phyloP scores from a whole-genome alignment of 371 early-diverging fungal species.

The Haplosporangium sp. region DNA sequence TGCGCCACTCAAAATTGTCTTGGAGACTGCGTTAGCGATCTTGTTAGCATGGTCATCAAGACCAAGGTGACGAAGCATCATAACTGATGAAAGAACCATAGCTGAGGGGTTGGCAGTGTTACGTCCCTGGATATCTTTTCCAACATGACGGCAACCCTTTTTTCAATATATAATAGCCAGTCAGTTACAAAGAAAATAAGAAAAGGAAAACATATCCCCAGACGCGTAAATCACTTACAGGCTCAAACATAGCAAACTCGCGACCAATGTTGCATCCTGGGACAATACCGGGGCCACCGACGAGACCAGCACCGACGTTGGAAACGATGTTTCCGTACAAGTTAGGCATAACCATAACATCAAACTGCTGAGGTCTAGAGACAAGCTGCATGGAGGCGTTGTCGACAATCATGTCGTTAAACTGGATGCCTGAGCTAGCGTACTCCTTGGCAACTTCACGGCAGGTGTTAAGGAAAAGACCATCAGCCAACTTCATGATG shows the following conservation, averaged over 20 bases:
- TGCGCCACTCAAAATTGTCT: slow-evolving; percentile 74
- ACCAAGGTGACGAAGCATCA: slow-evolving; percentile 94
- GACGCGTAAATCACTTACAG: slow-evolving; percentile 11
- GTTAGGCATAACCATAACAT: slow-evolving; percentile 98
- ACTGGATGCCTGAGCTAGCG: slow-evolving; percentile 85
- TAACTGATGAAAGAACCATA: slow-evolving; percentile 88
- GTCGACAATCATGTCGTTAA: slow-evolving; percentile 98
- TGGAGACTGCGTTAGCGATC: slow-evolving; percentile 84
- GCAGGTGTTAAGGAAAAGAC: slow-evolving; percentile 95
- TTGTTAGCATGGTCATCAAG: slow-evolving; percentile 86
- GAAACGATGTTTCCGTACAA: slow-evolving; percentile 97
- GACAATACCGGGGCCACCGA: slow-evolving; percentile 85
- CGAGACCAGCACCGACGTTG: slow-evolving; percentile 96
- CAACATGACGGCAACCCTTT: slow-evolving; percentile 94
- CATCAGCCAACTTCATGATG: slow-evolving; percentile 99
- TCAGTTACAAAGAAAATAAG: not conserved
- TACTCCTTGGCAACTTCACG: slow-evolving; percentile 95
- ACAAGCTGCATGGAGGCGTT: slow-evolving; percentile 99
- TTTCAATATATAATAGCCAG: not conserved
- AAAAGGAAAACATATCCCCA: too few relatives aligned
- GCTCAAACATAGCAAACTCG: slow-evolving; percentile 94
- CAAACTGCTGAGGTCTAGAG: slow-evolving; percentile 95
- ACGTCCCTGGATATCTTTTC: slow-evolving; percentile 89
- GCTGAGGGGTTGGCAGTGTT: slow-evolving; percentile 96
- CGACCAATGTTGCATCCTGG: slow-evolving; percentile 96